phyloP scores from a whole-genome alignment of 805 yeast species.

The Cyberlindnera mrakii region DNA sequence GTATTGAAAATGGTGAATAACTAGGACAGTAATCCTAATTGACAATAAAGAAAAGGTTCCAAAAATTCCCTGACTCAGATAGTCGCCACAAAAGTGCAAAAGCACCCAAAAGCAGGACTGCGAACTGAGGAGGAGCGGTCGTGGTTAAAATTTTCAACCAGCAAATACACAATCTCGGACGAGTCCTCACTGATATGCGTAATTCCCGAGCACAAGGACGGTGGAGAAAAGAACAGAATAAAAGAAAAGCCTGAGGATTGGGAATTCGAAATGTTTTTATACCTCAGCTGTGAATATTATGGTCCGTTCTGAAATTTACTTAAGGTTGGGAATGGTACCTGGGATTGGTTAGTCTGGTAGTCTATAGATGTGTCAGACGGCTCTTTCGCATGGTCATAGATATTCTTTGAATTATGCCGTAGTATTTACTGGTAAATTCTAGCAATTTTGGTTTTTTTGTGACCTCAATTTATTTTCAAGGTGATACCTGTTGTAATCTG shows the following conservation, averaged over 20 bases:
- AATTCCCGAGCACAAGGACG: slow-evolving; percentile 99
- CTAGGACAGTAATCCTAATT: not conserved
- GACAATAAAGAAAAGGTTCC: slow-evolving; percentile 9
- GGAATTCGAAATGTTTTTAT: not conserved
- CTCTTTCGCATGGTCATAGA: no score
- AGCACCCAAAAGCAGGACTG: slow-evolving; percentile 17
- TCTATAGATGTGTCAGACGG: no score
- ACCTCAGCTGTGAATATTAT: not conserved
- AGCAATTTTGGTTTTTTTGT: no score
- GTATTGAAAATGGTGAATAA: no score
- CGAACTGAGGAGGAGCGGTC: slow-evolving; percentile 58
- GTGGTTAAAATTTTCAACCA: slow-evolving; percentile 99
- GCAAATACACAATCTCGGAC: slow-evolving; percentile 99
- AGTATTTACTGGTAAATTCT: no score
- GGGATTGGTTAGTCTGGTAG: no score
- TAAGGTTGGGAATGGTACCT: no score
- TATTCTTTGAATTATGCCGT: no score
- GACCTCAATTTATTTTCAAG: no score
- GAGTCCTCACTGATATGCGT: slow-evolving; percentile 99
- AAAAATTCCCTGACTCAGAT: slow-evolving; percentile 20
- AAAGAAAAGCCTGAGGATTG: not conserved
- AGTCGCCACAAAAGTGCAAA: slow-evolving; percentile 51
- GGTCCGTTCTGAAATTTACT: not conserved
- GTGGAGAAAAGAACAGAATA: slow-evolving; percentile 23
- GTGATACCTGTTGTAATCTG: no score